Conservation (phyloP, 306 rosid species). For the Datisca glomerata region DNA sequence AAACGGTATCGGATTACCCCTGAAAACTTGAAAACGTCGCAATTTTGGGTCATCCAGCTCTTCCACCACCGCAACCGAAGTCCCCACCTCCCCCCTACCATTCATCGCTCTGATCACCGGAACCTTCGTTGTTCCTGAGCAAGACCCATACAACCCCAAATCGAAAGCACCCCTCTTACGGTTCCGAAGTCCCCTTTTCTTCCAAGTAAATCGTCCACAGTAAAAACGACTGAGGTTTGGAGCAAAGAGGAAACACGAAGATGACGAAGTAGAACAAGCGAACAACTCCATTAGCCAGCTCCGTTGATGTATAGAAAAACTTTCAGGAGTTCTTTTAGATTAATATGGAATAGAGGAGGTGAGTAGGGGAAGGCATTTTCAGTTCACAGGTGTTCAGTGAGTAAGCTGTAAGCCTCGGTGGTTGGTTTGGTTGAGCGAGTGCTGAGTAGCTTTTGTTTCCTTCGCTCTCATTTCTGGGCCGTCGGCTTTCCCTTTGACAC, state of each 20-base stretch:
- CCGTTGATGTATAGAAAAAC: too few species aligned
- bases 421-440: too few species aligned
- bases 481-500: too few species aligned
- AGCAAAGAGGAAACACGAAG: slow-evolving; percentile 2
- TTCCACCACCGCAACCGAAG: slow-evolving; percentile 11
- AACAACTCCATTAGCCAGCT: slow-evolving; percentile 4
- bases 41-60: slow-evolving; percentile 15
- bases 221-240: background rate
- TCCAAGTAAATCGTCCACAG: slow-evolving; percentile 4
- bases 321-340: too few species aligned
- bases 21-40: slow-evolving; percentile 34
- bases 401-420: too few species aligned
- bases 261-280: background rate
- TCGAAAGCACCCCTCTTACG: background rate
- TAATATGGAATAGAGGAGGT: too few species aligned
- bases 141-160: background rate
- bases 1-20: slow-evolving; percentile 46
- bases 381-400: too few species aligned
- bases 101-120: slow-evolving; percentile 8
- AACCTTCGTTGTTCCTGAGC: background rate
- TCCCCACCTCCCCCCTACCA: slow-evolving; percentile 8
- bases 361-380: too few species aligned
- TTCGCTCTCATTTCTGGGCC: too few species aligned
- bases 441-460: too few species aligned
- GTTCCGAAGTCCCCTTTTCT: background rate